phyloP scores from a whole-genome alignment of 2,329 filamentous ascomycete genomes.

The Colletotrichum lupini region DNA sequence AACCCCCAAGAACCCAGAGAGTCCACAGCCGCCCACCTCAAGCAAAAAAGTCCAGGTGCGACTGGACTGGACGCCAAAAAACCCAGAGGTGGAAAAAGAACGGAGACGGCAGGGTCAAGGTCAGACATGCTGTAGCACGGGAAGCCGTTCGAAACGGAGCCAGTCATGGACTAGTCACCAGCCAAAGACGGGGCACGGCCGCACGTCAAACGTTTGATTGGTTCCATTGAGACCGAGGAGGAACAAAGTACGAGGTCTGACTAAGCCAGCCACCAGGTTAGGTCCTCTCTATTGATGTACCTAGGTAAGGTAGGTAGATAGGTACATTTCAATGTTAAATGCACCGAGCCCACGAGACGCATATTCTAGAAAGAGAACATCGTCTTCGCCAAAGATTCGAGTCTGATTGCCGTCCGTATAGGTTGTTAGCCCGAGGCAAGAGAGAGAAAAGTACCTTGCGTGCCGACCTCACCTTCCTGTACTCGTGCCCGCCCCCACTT shows the following conservation, averaged over 20 bases:
- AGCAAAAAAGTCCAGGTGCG: not conserved
- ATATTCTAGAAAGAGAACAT: not conserved
- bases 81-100: not conserved
- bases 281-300: no score
- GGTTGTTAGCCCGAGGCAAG: not conserved
- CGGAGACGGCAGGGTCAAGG: not conserved
- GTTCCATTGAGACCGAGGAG: not conserved
- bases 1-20: not conserved
- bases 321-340: not conserved
- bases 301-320: no score
- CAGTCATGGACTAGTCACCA: not conserved
- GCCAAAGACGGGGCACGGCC: not conserved
- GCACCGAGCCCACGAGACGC: not conserved
- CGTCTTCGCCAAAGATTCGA: not conserved
- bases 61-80: not conserved
- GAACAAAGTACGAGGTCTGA: not conserved
- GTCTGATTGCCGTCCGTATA: not conserved
- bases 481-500: no score
- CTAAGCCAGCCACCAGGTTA: not conserved
- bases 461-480: not conserved
- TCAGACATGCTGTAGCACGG: not conserved
- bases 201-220: not conserved
- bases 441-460: no score
- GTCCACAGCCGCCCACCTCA: no score
- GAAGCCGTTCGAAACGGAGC: constrained; percentile 10